Percentiles rank a stretch among this genome's conserved stretches.
These are phyloP conservation scores for Anaeromyces robustus DNA, from an alignment of 192 early-diverging fungal genomes.

Conservation along the genomic window DNA sequence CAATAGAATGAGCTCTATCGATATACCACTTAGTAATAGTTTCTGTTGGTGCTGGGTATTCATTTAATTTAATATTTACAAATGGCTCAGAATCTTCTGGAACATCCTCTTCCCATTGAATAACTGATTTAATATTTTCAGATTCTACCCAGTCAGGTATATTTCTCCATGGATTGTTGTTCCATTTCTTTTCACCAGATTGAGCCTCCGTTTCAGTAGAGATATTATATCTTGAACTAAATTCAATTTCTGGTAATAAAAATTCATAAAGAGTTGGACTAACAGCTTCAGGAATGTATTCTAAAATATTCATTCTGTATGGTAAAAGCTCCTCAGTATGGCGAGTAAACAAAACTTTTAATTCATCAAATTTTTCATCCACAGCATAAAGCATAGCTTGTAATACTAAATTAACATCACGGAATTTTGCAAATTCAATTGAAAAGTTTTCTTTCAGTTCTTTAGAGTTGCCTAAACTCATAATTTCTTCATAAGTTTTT, in stretches of 20 bases:
- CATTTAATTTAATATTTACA: conserved; percentile 12
- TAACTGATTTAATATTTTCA: background rate
- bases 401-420: conserved; percentile 39
- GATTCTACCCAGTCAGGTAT: conserved; percentile 36
- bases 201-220: background rate
- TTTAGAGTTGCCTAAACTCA: conserved; percentile 1
- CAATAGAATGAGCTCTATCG: conserved; percentile 32
- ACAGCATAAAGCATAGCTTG: conserved; percentile 40
- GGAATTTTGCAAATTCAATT: conserved; percentile 31
- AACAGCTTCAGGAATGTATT: conserved; percentile 37
- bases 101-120: conserved; percentile 7
- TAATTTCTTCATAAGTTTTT: conserved; percentile 39
- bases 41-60: conserved; percentile 28
- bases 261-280: conserved; percentile 18
- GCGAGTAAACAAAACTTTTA: conserved; percentile 41
- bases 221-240: background rate
- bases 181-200: conserved; percentile 16
- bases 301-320: conserved; percentile 38
- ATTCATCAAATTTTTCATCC: conserved; percentile 30
- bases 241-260: background rate
- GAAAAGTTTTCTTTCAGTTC: conserved; percentile 11
- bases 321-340: conserved; percentile 40
- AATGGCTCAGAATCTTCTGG: conserved; percentile 10
- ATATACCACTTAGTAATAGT: conserved; percentile 41
- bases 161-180: conserved; percentile 35